Percentiles rank a stretch among this genome's conserved stretches.
phyloP scores from a whole-genome alignment of 2,329 filamentous ascomycete genomes.

The Verticillium isaacii region DNA sequence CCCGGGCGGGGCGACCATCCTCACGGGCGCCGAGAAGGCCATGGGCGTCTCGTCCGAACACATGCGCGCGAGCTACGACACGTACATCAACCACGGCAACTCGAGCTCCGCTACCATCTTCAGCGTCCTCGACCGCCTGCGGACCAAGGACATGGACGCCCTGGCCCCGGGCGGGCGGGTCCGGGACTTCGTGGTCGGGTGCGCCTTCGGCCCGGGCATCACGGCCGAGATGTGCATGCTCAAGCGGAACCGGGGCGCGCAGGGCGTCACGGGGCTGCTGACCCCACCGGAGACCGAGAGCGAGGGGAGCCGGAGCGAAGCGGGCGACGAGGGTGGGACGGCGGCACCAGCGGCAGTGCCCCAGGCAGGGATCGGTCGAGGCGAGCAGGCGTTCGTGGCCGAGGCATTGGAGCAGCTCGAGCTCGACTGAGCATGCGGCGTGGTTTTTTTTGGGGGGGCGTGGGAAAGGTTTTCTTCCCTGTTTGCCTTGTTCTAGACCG shows the following conservation, averaged over 20 bases:
- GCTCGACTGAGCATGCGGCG: conserved; percentile 12
- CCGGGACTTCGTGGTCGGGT: conserved; percentile 58
- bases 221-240: conserved; percentile 64
- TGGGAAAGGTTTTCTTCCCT: too few relatives aligned
- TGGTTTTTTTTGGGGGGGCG: not conserved
- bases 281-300: conserved; percentile 52
- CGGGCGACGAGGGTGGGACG: conserved; percentile 25
- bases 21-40: conserved; percentile 55
- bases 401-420: conserved; percentile 16
- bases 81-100: conserved; percentile 65
- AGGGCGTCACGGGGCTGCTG: conserved; percentile 31
- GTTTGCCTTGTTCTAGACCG: not conserved
- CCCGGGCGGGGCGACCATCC: conserved; percentile 62
- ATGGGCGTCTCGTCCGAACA: conserved; percentile 57
- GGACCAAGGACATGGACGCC: conserved; percentile 55
- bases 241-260: conserved; percentile 37
- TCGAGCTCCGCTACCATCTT: conserved; percentile 66
- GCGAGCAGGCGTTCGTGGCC: conserved; percentile 13
- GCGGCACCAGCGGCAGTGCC: not conserved
- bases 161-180: conserved; percentile 43
- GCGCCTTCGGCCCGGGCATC: conserved; percentile 67
- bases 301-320: conserved; percentile 38
- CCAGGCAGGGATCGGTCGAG: conserved; percentile 4
- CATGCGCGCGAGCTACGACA: conserved; percentile 65
- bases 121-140: conserved; percentile 58